Evolutionary conservation across 257 asterid genomes (phyloP), one percentile per base, ranked within the genome.

Genomic region (Forsythia viridissima): DNA sequence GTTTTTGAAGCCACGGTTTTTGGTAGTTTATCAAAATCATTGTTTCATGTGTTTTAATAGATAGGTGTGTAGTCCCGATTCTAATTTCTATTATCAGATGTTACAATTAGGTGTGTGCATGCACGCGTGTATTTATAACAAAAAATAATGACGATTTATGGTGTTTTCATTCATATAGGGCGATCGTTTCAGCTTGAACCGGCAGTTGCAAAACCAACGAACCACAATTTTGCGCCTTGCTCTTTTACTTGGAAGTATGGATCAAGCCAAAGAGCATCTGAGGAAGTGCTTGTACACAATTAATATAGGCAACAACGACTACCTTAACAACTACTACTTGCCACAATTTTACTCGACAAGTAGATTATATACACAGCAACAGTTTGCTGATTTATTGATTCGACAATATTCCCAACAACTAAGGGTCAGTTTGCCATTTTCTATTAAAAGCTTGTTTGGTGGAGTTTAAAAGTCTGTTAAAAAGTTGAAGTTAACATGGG

Each of bases 251-350:
- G 43, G 85, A 41, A 77, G 41, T 39, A 40, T n/a, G 34, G 37
- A 43, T 39, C 21, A 75, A 12, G 66, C 36, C 0, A 34, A 75
- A 3, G 21, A 67, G 0, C 74, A 87, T 44, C 87, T 91, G 2
- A 69, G 68, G 12, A 48, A 74, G 51, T 92, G 97, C 51, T 37
- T 89, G 15, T 92, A 88, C 73, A 75, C 72, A 5, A 90, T 92
- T 4, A 80, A 84, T 46, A 86, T 86, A 0, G 97, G 97, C 1
- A 89, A 87, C 75, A 86, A 91, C 39, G 97, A 91, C 44, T 92
- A 92, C 81, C 70, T 89, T 2, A 89, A 88, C 87, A 88, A 89
- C 72, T 92, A 91, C 72, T 85, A 71, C 10, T 0, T 76, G 43
- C 85, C 87, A 8, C 69, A 63, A 37, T 4, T 55, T 16, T 86